A percentile compares a stretch with the other conserved stretches of the same genome.
Conservation (phyloP, 257 asterid species). For the Echium plantagineum region DNA sequence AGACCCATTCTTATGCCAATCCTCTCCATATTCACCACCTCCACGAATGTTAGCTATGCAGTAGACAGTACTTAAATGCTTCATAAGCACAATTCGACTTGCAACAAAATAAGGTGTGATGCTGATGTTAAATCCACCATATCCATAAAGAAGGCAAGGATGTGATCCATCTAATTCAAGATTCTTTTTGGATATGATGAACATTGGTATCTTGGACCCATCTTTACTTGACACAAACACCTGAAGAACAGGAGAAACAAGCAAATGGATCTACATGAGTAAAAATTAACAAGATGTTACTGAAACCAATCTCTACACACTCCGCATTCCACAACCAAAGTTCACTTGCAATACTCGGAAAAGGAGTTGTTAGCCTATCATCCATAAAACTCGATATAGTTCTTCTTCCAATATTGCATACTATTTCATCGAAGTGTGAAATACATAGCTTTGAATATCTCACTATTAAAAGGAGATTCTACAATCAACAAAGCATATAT, state of each 20-base stretch:
- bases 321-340: not conserved
- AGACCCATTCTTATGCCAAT: slow-evolving; percentile 92
- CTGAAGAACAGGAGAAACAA: slow-evolving; percentile 38
- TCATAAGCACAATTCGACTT: slow-evolving; percentile 49
- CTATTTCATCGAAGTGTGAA: too few relatives aligned
- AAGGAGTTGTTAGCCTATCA: too few relatives aligned
- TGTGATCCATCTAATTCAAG: slow-evolving; percentile 70
- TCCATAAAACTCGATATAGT: too few relatives aligned
- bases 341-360: too few relatives aligned
- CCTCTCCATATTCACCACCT: slow-evolving; percentile 97
- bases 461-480: too few relatives aligned
- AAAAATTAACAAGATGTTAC: too few relatives aligned
- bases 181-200: slow-evolving; percentile 67
- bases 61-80: slow-evolving; percentile 56
- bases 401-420: too few relatives aligned
- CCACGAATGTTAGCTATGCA: slow-evolving; percentile 94
- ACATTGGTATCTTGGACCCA: slow-evolving; percentile 63
- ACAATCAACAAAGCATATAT: slow-evolving; percentile 2
- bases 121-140: slow-evolving; percentile 82
- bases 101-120: slow-evolving; percentile 59
- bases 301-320: not conserved
- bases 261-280: too few relatives aligned
- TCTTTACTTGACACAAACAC: slow-evolving; percentile 79
- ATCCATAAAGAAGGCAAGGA: slow-evolving; percentile 75
- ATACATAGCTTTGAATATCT: too few relatives aligned